Evolutionary conservation across 169 alveolate species (phyloP), one percentile per base, ranked within the genome.

Genomic region (Sarcocystis neurona): DNA sequence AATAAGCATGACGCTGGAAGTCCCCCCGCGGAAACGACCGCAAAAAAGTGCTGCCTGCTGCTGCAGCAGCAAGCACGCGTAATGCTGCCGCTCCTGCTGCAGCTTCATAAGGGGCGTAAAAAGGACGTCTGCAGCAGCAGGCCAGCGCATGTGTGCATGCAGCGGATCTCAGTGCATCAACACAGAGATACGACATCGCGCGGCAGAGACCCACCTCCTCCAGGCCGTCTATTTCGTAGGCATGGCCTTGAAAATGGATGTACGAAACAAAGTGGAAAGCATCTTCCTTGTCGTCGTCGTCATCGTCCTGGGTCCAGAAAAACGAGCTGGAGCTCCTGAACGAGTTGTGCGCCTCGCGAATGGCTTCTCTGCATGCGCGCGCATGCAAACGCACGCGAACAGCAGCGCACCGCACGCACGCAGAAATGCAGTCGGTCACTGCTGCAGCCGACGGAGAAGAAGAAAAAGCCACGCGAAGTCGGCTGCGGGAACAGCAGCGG

Each of bases 181-280:
- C 30, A n/a, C 87, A 60, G 1, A 10, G 27, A 18, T 41, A n/a
- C 43, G 3, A 72, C 23, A 41, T 43, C 50, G 43, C 47, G 6
- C 5, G 2, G 37, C 0, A 27, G 34, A 27, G 30, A 41, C 79
- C 32, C 43, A 63, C 92, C 66, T 85, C 79, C 47, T 84, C 34
- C 20, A 94, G 90, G 15, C 98, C 98, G 91, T 96, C 98, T 32
- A 96, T 89, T 77, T 96, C 98, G 85, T 94, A 96, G 30, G 95
- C 95, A 12, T 94, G 47, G 27, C 95, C 94, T 78, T 94, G 94
- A 70, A 92, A 93, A 43, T 96, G 97, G n/a, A 96, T 90, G 89
- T 95, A 96, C 0, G 96, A 82, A 30, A 96, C 92, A 74, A 96
- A 96, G 84, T 96, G 98, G 79, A 95, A 96, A n/a, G 94, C 97